Evolutionary conservation across 352 stramenopile genomes (phyloP).

Genomic region (Elongisporangium prolatum): DNA sequence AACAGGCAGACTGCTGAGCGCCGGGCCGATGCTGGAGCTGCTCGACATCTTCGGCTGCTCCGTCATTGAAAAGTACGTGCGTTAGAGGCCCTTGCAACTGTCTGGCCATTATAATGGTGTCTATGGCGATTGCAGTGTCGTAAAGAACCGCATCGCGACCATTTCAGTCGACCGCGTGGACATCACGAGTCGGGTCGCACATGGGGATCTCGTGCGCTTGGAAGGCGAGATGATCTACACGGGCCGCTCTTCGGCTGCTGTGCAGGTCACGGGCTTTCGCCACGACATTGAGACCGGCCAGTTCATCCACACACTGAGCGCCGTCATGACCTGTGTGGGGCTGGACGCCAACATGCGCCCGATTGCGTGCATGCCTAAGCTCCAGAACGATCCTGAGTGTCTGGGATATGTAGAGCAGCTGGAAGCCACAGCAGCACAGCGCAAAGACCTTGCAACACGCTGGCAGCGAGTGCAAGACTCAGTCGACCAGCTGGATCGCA

Average conservation of each 20-base stretch:
- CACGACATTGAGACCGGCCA: conserved; percentile 61
- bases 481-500: conserved; percentile 54
- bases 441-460: conserved; percentile 50
- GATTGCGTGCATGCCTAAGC: conserved; percentile 38
- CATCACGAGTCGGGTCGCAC: conserved; percentile 54
- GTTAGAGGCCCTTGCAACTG: too few relatives aligned
- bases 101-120: not conserved
- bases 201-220: conserved; percentile 57
- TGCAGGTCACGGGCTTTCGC: conserved; percentile 63
- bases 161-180: conserved; percentile 68
- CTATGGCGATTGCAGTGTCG: conserved; percentile 5
- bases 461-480: conserved; percentile 64
- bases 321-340: conserved; percentile 69
- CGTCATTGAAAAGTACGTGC: conserved; percentile 57
- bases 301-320: conserved; percentile 62
- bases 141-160: conserved; percentile 35
- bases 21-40: conserved; percentile 41
- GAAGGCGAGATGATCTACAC: conserved; percentile 63
- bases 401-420: conserved; percentile 41
- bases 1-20: conserved; percentile 43
- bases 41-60: conserved; percentile 61
- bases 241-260: conserved; percentile 43
- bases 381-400: conserved; percentile 29
- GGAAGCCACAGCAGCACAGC: conserved; percentile 50
- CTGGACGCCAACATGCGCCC: conserved; percentile 61